Evolutionary conservation across 306 rosid genomes (phyloP), one percentile per base, ranked within the genome.

Genomic region (Ochetophila trinervis): DNA sequence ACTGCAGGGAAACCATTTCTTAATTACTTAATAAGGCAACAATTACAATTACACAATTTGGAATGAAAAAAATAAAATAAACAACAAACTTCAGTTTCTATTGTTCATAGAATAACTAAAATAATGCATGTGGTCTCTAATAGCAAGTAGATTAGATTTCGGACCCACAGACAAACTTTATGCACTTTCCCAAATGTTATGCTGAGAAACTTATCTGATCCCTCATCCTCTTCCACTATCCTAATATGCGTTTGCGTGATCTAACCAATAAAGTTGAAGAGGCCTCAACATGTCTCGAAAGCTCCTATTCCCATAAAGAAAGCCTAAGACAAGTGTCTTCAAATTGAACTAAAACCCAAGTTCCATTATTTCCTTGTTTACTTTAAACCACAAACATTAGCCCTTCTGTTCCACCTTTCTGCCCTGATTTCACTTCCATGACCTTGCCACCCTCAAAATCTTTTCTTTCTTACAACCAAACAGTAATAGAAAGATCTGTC

Each of bases 1-100:
- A 91, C 98, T 91, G 78, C 64, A 78, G 71, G 63, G 66, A 57
- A 49, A 14, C 53, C 53, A 49, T 11, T 49, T 49, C 20, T 49
- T n/a, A 49, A 15, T 49, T 49, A 3, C 53, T 49, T 49, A n/a
- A 44, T 49, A 49, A 49, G 53, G 53, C n/a, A 48, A 48, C 44
- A 8, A 37, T 37, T 10, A 6, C 44, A 37, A 37, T 7, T 37
- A 10, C 10, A 10, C 10, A 40, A 8, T 40, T 40, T 6, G 55
- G 44, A 66, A 62, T 11, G 62, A 18, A 61, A 71, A 67, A 72
- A 54, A 55, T 34, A 40, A 14, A 18, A 47, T 21, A 52, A 72
- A 71, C 42, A 21, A 23, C 42, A 42, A 58, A 57, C 24, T 36
- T 30, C 44, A 22, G 34, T 42, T 32, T 58, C 45, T 40, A 10